Evolutionary conservation across 805 yeast genomes (phyloP).

Genomic region (Cyberlindnera saturnus): DNA sequence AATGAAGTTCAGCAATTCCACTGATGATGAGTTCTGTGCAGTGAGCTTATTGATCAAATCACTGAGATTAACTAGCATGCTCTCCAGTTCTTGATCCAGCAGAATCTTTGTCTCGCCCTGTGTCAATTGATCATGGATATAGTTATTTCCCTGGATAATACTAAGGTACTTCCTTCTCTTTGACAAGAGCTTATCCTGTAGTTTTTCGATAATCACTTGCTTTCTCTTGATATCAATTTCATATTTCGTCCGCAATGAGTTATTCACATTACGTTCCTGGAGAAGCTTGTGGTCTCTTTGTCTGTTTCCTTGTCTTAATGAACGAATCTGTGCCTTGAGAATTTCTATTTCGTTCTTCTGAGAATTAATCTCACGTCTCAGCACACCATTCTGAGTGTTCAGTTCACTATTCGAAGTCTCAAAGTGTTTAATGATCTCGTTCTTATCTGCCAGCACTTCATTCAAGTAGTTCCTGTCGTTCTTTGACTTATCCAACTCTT

Average conservation of each 20-base stretch:
- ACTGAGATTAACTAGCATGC: constrained; percentile 13
- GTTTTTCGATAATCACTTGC: constrained; percentile 8
- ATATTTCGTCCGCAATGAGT: constrained; percentile 11
- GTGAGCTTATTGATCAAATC: constrained; percentile 14
- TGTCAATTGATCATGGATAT: not conserved
- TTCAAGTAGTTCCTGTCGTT: constrained; percentile 4
- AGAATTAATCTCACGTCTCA: not conserved
- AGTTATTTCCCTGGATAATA: constrained; percentile 3
- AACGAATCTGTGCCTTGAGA: not conserved
- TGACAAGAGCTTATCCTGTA: constrained; percentile 13
- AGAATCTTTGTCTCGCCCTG: not conserved
- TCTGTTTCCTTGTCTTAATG: not conserved
- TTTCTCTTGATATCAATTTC: constrained; percentile 20
- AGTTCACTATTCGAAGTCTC: constrained; percentile 6
- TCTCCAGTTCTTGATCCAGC: constrained; percentile 18
- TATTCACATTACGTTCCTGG: constrained; percentile 7
- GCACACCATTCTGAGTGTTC: not conserved
- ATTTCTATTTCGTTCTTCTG: constrained; percentile 3
- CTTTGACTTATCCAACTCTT: constrained; percentile 10
- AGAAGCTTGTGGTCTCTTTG: not conserved
- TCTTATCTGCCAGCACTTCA: constrained; percentile 8
- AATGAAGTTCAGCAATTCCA: constrained; percentile 6
- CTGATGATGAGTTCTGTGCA: constrained; percentile 5
- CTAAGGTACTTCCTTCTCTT: constrained; percentile 8
- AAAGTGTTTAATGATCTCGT: constrained; percentile 8